Conservation (phyloP, 1,139 yeast genomes). For the Geotrichum armillariae region DNA sequence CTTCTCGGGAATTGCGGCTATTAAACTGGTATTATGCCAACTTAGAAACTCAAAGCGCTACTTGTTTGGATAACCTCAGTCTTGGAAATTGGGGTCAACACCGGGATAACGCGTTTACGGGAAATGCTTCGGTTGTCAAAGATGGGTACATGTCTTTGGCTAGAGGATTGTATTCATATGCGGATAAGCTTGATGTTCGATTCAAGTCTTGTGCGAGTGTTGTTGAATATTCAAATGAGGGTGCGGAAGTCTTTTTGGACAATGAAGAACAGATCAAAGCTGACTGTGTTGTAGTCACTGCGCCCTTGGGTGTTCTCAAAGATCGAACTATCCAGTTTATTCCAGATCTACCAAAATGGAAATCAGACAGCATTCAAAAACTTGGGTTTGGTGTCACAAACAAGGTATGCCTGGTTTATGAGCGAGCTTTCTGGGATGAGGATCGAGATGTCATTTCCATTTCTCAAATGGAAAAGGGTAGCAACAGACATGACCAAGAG, state of each 20-base stretch:
- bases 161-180: constrained; percentile 43
- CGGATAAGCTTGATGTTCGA: constrained; percentile 43
- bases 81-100: constrained; percentile 46
- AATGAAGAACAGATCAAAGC: constrained; percentile 44
- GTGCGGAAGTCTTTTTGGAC: constrained; percentile 39
- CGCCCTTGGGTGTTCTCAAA: constrained; percentile 46
- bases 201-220: constrained; percentile 43
- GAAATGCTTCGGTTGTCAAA: constrained; percentile 42
- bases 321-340: constrained; percentile 42
- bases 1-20: constrained; percentile 39
- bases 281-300: constrained; percentile 43
- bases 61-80: constrained; percentile 40
- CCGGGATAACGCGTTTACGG: constrained; percentile 42
- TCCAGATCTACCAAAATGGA: constrained; percentile 47
- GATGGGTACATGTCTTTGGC: constrained; percentile 41
- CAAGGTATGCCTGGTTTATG: constrained; percentile 43
- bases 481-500: constrained; percentile 28
- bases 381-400: constrained; percentile 45
- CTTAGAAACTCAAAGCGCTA: constrained; percentile 43
- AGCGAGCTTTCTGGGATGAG: constrained; percentile 44
- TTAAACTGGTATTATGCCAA: constrained; percentile 47
- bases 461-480: constrained; percentile 28
- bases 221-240: constrained; percentile 37
- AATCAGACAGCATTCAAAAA: constrained; percentile 42
- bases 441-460: constrained; percentile 40